Evolutionary conservation across 2,329 filamentous ascomycete species (phyloP).

Genomic region (Aureobasidium sp.): DNA sequence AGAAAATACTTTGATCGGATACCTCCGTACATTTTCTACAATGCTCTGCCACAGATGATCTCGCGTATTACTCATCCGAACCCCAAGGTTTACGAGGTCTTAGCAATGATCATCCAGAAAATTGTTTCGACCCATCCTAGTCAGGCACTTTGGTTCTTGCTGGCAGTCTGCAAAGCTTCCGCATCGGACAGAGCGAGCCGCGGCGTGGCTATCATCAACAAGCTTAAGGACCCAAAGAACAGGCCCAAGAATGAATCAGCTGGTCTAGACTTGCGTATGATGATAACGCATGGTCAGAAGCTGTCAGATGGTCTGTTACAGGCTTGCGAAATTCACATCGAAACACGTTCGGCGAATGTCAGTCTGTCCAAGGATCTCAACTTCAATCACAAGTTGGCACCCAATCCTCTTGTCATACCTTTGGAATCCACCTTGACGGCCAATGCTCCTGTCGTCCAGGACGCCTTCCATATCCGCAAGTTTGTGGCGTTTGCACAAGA

Average conservation of each 20-base stretch:
- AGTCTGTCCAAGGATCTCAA: conserved; percentile 70
- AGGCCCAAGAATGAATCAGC: conserved; percentile 50
- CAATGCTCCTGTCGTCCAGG: conserved; percentile 65
- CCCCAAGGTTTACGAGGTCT: conserved; percentile 63
- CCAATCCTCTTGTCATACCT: conserved; percentile 80
- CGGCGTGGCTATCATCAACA: conserved; percentile 36
- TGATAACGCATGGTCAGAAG: conserved; percentile 74
- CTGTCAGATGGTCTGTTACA: conserved; percentile 74
- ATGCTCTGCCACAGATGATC: conserved; percentile 83
- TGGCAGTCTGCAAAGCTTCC: conserved; percentile 77
- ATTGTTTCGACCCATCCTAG: conserved; percentile 84
- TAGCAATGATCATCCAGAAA: conserved; percentile 75
- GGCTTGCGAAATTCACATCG: conserved; percentile 72
- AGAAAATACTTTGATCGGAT: conserved; percentile 69
- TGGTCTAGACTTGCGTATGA: conserved; percentile 55
- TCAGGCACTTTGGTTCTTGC: conserved; percentile 84
- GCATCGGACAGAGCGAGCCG: conserved; percentile 60
- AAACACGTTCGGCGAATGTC: conserved; percentile 62
- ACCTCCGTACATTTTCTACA: conserved; percentile 73
- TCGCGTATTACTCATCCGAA: conserved; percentile 92
- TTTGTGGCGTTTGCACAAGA: conserved; percentile 86
- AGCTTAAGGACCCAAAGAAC: conserved; percentile 44
- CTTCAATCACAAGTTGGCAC: conserved; percentile 77
- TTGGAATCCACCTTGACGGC: conserved; percentile 79
- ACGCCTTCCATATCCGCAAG: conserved; percentile 57